phyloP scores from a whole-genome alignment of 2,329 filamentous ascomycete species.

The Pestalotiopsis sp. region DNA sequence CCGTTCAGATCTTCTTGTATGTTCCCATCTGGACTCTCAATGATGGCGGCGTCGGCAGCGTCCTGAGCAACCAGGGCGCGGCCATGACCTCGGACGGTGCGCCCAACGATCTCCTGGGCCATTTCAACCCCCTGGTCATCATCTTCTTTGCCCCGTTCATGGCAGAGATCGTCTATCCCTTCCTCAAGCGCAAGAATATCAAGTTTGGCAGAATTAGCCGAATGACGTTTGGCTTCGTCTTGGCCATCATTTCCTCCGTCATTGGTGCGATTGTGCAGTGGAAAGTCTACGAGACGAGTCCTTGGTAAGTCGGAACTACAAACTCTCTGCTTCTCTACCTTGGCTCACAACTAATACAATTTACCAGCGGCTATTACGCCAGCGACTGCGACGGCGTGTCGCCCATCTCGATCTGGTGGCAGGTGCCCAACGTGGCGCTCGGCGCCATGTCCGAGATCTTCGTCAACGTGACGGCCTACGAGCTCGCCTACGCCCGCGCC shows the following conservation, averaged over 20 bases:
- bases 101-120: conserved; percentile 63
- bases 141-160: conserved; percentile 60
- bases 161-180: conserved; percentile 58
- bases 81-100: conserved; percentile 50
- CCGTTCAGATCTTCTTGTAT: conserved; percentile 44
- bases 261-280: conserved; percentile 59
- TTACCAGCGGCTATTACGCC: conserved; percentile 42
- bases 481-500: conserved; percentile 71
- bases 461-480: conserved; percentile 64
- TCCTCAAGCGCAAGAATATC: conserved; percentile 52
- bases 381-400: conserved; percentile 39
- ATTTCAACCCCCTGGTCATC: conserved; percentile 62
- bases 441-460: conserved; percentile 60
- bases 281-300: conserved; percentile 58
- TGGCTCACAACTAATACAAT: background rate
- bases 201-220: conserved; percentile 60
- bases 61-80: conserved; percentile 29
- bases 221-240: conserved; percentile 60
- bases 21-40: conserved; percentile 5
- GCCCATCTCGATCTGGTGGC: conserved; percentile 54
- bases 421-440: conserved; percentile 52
- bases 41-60: conserved; percentile 9
- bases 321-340: background rate
- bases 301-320: conserved; percentile 38
- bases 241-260: conserved; percentile 52